phyloP scores from a whole-genome alignment of 805 yeast genomes.

The Metschnikowia amazonensis region DNA sequence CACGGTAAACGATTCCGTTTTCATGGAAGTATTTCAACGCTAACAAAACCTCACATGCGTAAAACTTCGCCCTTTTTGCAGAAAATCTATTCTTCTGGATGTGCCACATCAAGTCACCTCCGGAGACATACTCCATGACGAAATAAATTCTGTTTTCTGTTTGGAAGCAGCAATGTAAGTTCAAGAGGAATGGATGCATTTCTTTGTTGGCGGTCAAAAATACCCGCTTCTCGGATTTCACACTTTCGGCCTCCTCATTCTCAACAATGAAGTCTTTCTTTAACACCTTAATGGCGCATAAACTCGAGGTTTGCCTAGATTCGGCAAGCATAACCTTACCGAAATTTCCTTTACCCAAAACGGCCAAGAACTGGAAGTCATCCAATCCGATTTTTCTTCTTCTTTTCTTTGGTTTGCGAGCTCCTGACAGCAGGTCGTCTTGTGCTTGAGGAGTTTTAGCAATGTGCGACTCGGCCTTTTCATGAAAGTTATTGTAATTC shows the following conservation, averaged over 20 bases:
- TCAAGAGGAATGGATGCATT: constrained; percentile 88
- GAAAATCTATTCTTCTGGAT: constrained; percentile 90
- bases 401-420: constrained; percentile 30
- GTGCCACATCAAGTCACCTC: constrained; percentile 99
- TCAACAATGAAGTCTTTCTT: constrained; percentile 95
- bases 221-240: constrained; percentile 90
- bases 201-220: constrained; percentile 80
- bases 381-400: constrained; percentile 85
- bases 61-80: constrained; percentile 89
- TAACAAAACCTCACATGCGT: constrained; percentile 92
- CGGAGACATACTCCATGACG: constrained; percentile 97
- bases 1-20: constrained; percentile 93
- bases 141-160: constrained; percentile 96
- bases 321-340: constrained; percentile 98
- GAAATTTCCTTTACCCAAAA: constrained; percentile 95
- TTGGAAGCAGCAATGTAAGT: constrained; percentile 92
- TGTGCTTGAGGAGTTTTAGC: neutral
- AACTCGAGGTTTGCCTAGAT: constrained; percentile 70
- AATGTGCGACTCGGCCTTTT: constrained; percentile 2
- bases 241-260: constrained; percentile 93
- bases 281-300: constrained; percentile 94
- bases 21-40: constrained; percentile 93
- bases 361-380: constrained; percentile 91
- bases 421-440: constrained; percentile 11
- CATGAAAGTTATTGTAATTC: constrained; percentile 24